Evolutionary conservation across 768 basidiomycete species (phyloP), one percentile per base, ranked within the genome.

Genomic region (Auriscalpium microsporum): DNA sequence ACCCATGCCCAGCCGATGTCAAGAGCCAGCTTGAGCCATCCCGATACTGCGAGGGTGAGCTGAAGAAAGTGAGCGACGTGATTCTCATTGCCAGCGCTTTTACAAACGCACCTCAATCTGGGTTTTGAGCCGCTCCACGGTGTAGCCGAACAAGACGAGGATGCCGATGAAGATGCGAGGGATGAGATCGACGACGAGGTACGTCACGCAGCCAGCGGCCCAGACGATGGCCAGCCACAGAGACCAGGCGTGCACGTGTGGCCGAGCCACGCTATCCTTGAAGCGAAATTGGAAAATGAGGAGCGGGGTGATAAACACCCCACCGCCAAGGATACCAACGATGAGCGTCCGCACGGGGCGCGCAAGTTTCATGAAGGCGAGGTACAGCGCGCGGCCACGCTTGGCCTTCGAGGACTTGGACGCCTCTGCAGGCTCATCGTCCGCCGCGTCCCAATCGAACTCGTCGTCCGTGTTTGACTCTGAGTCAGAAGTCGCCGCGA

Each of bases 1-100:
- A 90, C 81, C 89, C 89, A 91, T 48, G 80, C 77, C 83, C 85
- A 87, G 3, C 80, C 67, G 3, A 84, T 72, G 57, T 84, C 83
- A 9, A 90, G 73, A 2, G 77, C 70, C 8, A 89, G 70, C 64
- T 90, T 90, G 28, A 90, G 67, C 86, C 87, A 89, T 28, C 75
- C 73, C 10, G 80, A 79, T 17, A 89, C 83, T 8, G 87, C 86
- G 59, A 84, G 73, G 21, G 77, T 78, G 50, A 89, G 74, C 84
- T 86, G 63, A 49, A 11, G 53, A 50, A 35, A 52, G 53, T 37
- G 44, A 17, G 19, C 16, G 17, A 51, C 46, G 16, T 53, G 45
- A 21, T 21, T 23, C 14, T 17, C 14, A 21, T 10, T 28, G 11
- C n/a, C 10, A 11, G 40, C 3, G n/a, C 21, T 40, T 6, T 33